Evolutionary conservation across 2,329 filamentous ascomycete genomes (phyloP).

Genomic region (Rutstroemia sp.): DNA sequence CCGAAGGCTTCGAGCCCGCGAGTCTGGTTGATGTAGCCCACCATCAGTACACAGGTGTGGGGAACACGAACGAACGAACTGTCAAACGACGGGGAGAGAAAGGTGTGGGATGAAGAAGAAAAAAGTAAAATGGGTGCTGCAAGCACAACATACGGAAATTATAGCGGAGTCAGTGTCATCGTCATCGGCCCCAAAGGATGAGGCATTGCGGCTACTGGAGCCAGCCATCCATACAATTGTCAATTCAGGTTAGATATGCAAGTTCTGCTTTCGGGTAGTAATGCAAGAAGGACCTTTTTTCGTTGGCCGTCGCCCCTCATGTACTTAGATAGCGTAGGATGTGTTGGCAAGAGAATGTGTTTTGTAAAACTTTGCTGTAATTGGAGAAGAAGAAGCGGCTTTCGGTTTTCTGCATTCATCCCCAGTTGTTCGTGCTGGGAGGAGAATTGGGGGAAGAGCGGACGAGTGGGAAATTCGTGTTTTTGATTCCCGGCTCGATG

Average conservation of each 20-base stretch:
- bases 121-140: not conserved
- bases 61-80: not conserved
- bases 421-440: not conserved
- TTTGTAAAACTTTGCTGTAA: not conserved
- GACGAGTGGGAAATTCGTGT: too few species aligned
- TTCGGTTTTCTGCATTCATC: not conserved
- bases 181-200: conserved; percentile 22
- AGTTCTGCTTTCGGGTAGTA: not conserved
- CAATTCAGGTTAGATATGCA: not conserved
- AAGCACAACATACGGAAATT: conserved; percentile 27
- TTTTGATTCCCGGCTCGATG: too few species aligned
- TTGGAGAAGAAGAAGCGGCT: not conserved
- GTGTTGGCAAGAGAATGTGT: not conserved
- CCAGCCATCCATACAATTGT: conserved; percentile 25
- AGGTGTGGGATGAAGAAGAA: not conserved
- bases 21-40: conserved; percentile 44
- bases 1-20: conserved; percentile 88
- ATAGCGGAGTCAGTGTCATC: conserved; percentile 26
- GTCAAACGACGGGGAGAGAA: not conserved
- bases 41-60: not conserved
- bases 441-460: too few species aligned
- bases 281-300: not conserved
- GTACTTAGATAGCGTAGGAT: not conserved
- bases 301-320: not conserved
- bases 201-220: conserved; percentile 29